Evolutionary conservation across 768 basidiomycete species (phyloP).

Genomic region (Amanita subjunquillea): DNA sequence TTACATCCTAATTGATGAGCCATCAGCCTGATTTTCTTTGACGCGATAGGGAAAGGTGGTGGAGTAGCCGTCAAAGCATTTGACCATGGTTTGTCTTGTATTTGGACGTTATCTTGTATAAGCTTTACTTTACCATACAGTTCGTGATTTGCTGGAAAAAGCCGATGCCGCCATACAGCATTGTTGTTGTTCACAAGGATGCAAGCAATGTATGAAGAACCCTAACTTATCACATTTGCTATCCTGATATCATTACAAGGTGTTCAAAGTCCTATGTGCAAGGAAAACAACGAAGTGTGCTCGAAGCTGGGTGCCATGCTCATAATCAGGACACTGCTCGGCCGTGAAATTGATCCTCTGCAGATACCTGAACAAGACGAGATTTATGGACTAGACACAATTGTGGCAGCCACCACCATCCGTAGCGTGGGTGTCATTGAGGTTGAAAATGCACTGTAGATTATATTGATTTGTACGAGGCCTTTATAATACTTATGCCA

Average conservation of each 20-base stretch:
- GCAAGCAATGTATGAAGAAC: conserved; percentile 45
- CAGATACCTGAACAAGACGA: conserved; percentile 24
- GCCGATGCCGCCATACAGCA: conserved; percentile 46
- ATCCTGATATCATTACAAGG: conserved; percentile 30
- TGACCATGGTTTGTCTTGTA: conserved; percentile 52
- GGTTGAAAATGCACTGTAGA: conserved; percentile 26
- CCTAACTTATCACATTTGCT: neutral
- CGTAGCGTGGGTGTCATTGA: conserved; percentile 29
- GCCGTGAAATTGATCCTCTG: conserved; percentile 26
- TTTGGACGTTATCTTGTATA: neutral
- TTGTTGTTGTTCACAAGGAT: conserved; percentile 65
- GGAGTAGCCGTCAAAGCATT: conserved; percentile 73
- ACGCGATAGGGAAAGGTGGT: conserved; percentile 56
- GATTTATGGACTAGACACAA: conserved; percentile 31
- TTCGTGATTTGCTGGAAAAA: conserved; percentile 45
- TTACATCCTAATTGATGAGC: neutral
- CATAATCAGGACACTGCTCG: conserved; percentile 53
- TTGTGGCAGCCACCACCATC: conserved; percentile 43
- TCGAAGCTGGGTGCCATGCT: conserved; percentile 71
- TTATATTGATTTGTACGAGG: neutral
- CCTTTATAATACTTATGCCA: conserved; percentile 26
- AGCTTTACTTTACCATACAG: conserved; percentile 18
- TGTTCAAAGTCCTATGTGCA: conserved; percentile 55
- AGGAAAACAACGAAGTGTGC: conserved; percentile 59
- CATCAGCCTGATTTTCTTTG: conserved; percentile 72